phyloP scores from a whole-genome alignment of 306 rosid genomes.

The Prunus davidiana region DNA sequence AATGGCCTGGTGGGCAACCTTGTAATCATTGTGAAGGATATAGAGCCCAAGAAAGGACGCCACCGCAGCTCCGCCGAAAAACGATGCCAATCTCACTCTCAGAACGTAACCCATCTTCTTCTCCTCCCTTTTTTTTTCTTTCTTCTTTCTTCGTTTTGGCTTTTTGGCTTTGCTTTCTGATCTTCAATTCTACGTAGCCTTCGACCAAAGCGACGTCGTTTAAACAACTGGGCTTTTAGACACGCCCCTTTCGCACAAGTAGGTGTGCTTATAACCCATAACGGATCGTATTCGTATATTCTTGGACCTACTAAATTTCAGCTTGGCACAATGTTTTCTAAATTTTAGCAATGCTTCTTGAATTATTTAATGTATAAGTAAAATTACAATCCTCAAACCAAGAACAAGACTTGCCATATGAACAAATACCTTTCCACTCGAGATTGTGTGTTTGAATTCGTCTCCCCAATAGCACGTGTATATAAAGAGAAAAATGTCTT shows the following conservation, averaged over 20 bases:
- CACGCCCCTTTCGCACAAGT: neutral
- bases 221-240: neutral
- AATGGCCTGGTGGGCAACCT: constrained; percentile 63
- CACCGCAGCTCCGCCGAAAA: constrained; percentile 80
- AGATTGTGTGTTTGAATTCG: no score
- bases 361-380: no score
- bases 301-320: no score
- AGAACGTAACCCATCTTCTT: constrained; percentile 75
- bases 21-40: constrained; percentile 79
- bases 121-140: neutral
- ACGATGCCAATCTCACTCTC: constrained; percentile 83
- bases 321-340: no score
- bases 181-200: neutral
- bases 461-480: no score
- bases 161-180: neutral
- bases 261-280: no score
- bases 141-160: neutral
- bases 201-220: neutral
- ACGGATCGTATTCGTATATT: no score
- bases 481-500: no score
- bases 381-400: no score
- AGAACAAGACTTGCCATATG: no score
- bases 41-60: constrained; percentile 74
- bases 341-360: no score
- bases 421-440: no score